Evolutionary conservation across 768 basidiomycete species (phyloP).

Genomic region (Boletus rubescentipes): DNA sequence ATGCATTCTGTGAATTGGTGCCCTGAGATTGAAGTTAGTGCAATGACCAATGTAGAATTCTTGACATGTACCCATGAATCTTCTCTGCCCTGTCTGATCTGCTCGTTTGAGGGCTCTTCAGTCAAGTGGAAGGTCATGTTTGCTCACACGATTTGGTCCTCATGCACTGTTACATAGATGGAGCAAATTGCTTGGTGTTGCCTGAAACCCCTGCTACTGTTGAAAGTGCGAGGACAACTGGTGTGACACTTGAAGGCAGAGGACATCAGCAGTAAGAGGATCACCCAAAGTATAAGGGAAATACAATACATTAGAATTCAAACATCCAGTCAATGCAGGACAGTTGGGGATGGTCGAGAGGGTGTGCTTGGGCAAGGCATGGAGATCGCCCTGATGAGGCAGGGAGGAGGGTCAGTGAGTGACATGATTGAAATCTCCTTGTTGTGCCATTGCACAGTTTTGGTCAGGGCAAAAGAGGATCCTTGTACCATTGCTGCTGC

Average conservation of each 20-base stretch:
- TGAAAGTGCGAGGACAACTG: background rate
- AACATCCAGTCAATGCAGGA: too few species aligned
- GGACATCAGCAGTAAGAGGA: background rate
- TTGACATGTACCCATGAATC: background rate
- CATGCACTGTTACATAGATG: background rate
- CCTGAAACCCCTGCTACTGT: background rate
- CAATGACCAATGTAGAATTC: too few species aligned
- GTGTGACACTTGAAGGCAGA: background rate
- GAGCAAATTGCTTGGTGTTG: background rate
- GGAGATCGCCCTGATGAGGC: conserved; percentile 9
- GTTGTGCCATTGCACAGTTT: background rate
- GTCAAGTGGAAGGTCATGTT: too few species aligned
- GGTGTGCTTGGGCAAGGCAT: too few species aligned
- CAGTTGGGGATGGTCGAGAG: too few species aligned
- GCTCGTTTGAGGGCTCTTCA: background rate
- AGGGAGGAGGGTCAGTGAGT: background rate
- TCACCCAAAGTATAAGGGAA: background rate
- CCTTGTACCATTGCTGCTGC: background rate
- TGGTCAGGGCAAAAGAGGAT: background rate
- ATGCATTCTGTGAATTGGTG: background rate
- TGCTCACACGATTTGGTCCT: background rate
- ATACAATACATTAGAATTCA: background rate
- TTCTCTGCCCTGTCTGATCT: background rate
- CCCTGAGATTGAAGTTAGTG: background rate
- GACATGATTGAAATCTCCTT: background rate